Base-by-base conservation (phyloP, 495 filamentous ascomycete species). In the Xylona heveae region DNA sequence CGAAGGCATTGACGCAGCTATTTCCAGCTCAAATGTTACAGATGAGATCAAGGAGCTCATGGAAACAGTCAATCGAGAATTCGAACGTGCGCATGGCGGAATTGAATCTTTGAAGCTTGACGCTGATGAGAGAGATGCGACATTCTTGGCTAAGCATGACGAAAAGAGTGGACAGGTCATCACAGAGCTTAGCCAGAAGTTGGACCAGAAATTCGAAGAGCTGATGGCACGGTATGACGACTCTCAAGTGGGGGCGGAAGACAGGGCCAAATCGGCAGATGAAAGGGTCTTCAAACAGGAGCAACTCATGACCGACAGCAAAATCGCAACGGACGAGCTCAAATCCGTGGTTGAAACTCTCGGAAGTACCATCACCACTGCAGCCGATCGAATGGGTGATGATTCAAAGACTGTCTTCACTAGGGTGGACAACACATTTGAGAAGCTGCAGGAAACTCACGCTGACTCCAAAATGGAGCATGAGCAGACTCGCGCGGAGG, bases 151-250 rank as follows among this genome's bases (percentile, higher is more conserved):
- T 38, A 73, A 68, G 37, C 64, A 85, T 8, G 66, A 74, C 23
- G 68, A 74, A 46, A 54, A 50, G 17, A 62, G 62, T 28, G 60
- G 58, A 3, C 58, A 61, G 9, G 58, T 75, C 18, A 55, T 72
- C 20, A 52, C 58, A 12, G 65, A 71, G 28, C 42, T 75, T 1
- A 52, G 57, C 1, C 50, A 51, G 26, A 90, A 81, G 54, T 59
- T 93, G 17, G 81, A 85, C 31, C 74, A 78, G 44, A 71, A 73
- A 39, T 76, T 92, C 43, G 63, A 62, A 29, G 71, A 78, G 38
- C 56, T 93, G 14, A 62, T 88, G 45, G 55, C 59, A 20, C 88
- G 83, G 45, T 84, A 85, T 42, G 80, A 91, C 23, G 78, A 88
- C 28, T 68, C 74, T 28, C 76, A 83, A 44, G 44, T 62, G 9